Percentiles rank a stretch among this genome's conserved stretches.
phyloP scores from a whole-genome alignment of 2,329 filamentous ascomycete genomes.

The Lachnellula occidentalis region DNA sequence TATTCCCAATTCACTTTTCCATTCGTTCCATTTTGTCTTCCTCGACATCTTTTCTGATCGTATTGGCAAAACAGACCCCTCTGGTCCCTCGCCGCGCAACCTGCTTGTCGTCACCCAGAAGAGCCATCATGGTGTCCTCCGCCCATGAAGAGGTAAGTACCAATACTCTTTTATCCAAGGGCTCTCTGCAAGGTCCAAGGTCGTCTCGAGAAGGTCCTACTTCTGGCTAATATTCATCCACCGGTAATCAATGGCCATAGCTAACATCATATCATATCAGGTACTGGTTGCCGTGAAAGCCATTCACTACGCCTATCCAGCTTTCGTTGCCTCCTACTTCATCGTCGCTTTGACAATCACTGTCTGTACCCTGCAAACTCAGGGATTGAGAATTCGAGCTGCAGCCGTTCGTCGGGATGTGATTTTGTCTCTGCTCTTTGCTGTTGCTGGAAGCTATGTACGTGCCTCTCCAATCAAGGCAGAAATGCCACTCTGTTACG shows the following conservation, averaged over 20 bases:
- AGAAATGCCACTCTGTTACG: background rate
- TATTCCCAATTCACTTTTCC: background rate
- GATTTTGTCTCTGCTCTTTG: conserved; percentile 36
- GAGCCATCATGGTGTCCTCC: background rate
- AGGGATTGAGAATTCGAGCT: conserved; percentile 31
- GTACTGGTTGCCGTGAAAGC: conserved; percentile 17
- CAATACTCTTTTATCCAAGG: background rate
- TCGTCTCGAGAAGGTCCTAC: no score
- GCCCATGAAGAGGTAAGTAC: background rate
- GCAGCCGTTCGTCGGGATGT: conserved; percentile 38
- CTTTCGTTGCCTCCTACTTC: conserved; percentile 53
- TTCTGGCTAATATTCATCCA: background rate
- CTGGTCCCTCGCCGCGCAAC: background rate
- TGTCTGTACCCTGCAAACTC: conserved; percentile 49
- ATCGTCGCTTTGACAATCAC: conserved; percentile 44
- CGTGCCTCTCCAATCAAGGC: conserved; percentile 34
- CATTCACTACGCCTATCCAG: conserved; percentile 55
- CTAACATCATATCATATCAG: conserved; percentile 12
- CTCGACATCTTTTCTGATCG: background rate
- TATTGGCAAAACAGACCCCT: background rate
- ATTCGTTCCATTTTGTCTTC: background rate
- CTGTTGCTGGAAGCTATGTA: conserved; percentile 37
- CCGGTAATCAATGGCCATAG: background rate
- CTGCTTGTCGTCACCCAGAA: background rate
- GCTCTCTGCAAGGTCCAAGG: no score